Evolutionary conservation across 495 filamentous ascomycete species (phyloP), one percentile per base, ranked within the genome.

Genomic region (Penicilliopsis zonata): DNA sequence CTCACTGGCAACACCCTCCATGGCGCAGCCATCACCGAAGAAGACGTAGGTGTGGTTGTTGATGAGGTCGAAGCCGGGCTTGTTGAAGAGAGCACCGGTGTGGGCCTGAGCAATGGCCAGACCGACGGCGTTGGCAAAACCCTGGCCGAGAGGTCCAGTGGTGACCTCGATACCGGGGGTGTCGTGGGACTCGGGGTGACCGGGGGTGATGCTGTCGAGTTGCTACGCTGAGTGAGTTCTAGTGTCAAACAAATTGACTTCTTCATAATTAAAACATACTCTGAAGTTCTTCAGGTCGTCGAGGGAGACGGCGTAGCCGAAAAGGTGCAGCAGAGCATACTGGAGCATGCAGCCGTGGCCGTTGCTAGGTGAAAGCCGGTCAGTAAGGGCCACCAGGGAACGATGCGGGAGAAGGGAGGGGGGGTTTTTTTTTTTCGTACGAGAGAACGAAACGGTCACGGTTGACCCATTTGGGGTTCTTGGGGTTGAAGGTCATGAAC

Each of bases 321-420:
- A 92, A 17, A 99, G 70, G 70, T 99, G 90, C 42, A 99, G 80
- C 44, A 99, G 72, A 49, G 90, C 80, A 78, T 99, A 99, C 59
- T 94, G 90, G 35, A 98, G 84, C 87, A 96, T 94, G 71, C 90
- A 98, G 41, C 80, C 90, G 63, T 98, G 90, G 40, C 90, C 90
- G 69, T 98, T 98, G 31, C 88, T 96, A 49, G 21, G 14, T 0
- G 19, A 46, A 35, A 19, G 18, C n/a, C 6, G 26, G 1, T n/a
- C 23, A 7, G 17, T 16, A 16, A 3, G 13, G 7, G 18, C 15
- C 15, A 14, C 12, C 9, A 15, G 26, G 18, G 36, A n/a, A 37
- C 27, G n/a, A 30, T 21, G 17, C 29, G 29, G n/a, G 4, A 27
- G 18, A 20, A 31, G 13, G n/a, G n/a, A n/a, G n/a, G n/a, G n/a